phyloP scores from a whole-genome alignment of 805 yeast species.

The Grigorovia humatica region DNA sequence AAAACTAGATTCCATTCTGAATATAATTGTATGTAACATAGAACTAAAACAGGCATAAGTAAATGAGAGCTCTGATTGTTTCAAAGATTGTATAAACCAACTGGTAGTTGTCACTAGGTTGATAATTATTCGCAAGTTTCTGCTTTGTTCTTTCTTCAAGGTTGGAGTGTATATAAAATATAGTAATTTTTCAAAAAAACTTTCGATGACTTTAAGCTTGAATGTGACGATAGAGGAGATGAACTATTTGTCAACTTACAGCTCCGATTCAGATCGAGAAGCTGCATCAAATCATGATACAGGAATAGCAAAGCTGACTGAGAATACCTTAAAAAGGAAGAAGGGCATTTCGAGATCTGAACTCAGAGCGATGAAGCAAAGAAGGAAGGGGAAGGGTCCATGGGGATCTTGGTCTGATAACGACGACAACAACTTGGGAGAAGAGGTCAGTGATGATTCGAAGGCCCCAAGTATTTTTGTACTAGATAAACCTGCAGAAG shows the following conservation, averaged over 20 bases:
- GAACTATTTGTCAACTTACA: conserved; percentile 15
- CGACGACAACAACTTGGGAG: conserved; percentile 7
- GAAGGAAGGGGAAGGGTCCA: conserved; percentile 20
- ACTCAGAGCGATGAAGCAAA: conserved; percentile 10
- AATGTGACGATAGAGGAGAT: conserved; percentile 4
- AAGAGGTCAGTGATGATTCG: not conserved
- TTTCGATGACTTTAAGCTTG: not conserved
- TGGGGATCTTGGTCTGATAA: conserved; percentile 26
- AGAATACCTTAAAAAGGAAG: not conserved
- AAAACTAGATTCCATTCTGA: not conserved
- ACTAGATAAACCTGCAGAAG: not conserved
- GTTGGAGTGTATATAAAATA: too few relatives aligned
- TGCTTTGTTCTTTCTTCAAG: too few relatives aligned
- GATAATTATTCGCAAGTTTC: too few relatives aligned
- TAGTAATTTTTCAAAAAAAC: not conserved
- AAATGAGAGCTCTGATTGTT: not conserved
- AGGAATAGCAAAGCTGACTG: not conserved
- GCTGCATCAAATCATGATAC: not conserved
- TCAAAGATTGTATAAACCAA: not conserved
- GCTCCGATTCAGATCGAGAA: conserved; percentile 11
- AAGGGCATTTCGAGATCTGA: conserved; percentile 10
- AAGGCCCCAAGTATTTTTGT: not conserved
- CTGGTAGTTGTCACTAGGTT: too few relatives aligned
- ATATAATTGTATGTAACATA: not conserved
- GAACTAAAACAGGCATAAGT: not conserved